Base-by-base conservation (phyloP, 2,329 filamentous ascomycete species). In the Aspergillus eucalypticola region DNA sequence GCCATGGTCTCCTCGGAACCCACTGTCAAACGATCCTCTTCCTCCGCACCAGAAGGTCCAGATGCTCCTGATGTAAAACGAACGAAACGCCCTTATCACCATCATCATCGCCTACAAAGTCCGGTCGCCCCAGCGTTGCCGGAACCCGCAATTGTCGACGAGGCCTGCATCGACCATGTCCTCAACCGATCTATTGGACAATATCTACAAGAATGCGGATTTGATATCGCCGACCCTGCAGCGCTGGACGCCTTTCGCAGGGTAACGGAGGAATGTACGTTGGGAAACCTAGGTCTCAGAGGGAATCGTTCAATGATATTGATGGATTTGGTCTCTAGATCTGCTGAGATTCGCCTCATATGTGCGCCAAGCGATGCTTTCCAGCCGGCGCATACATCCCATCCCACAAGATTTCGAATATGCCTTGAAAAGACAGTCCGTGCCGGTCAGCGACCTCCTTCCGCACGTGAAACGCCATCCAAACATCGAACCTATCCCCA, bases 341-440 rank as follows among this genome's bases (percentile, higher is more conserved):
- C 82, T 88, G 71, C 78, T 81, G 48, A 78, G 79, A 57, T 81
- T 88, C 62, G 77, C 84, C 39, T 76, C 78, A 29, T 78, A 82
- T 61, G 81, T 86, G 35, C 82, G 82, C 42, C 78, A 80, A 50
- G 86, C 84, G 5, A 89, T 88, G 86, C 73, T 79, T 42, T 79
- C 80, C 48, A 79, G 79, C 54, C 81, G 86, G 51, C 82, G 86
- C 54, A 81, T 77, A 8, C 78, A 81, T 49, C 83, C 85, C 1
- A 82, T 86, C 21, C 82, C 86, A 0, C 78, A 82, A 62, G 86
- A 89, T 72, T 88, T 88, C 70, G 80, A 84, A 59, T 75, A 81
- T 39, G 76, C 69, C 68, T 75, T 71, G 68, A 77, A 69, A 25
- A 66, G 69, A 60, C 64, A 69, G 44, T 66, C 60, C 15, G 48